phyloP scores from a whole-genome alignment of 2,329 filamentous ascomycete species.

The Xylariaceae sp. region DNA sequence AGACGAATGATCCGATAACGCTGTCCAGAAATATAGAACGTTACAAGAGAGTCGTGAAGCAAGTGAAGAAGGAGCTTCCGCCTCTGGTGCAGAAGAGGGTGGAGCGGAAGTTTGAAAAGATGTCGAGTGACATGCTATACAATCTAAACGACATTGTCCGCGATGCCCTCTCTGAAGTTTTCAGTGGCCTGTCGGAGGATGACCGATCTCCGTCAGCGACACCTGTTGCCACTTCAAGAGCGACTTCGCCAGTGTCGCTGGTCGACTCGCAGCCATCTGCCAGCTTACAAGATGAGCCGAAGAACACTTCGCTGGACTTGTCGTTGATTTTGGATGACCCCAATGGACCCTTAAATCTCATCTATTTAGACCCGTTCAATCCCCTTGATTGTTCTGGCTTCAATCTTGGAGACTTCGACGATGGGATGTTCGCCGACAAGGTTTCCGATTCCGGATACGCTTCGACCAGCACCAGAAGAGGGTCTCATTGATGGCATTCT shows the following conservation, averaged over 20 bases:
- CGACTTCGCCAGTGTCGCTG: constrained; percentile 9
- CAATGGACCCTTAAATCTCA: constrained; percentile 1
- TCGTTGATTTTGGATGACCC: constrained; percentile 14
- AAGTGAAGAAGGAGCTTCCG: constrained; percentile 23
- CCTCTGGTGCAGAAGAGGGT: constrained; percentile 22
- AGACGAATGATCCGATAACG: constrained; percentile 15
- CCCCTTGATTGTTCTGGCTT: constrained; percentile 11
- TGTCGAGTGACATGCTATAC: constrained; percentile 18
- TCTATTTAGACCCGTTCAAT: neutral
- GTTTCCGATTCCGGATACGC: constrained; percentile 26
- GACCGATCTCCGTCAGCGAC: constrained; percentile 16
- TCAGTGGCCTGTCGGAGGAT: constrained; percentile 16
- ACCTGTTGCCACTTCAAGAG: constrained; percentile 17
- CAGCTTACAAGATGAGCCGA: constrained; percentile 2
- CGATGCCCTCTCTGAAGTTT: constrained; percentile 21
- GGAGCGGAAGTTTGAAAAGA: constrained; percentile 22
- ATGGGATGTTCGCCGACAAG: constrained; percentile 14
- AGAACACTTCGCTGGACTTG: constrained; percentile 12
- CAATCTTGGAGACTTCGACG: constrained; percentile 5
- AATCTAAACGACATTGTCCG: constrained; percentile 23
- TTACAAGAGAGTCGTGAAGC: constrained; percentile 19
- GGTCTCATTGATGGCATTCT: constrained; percentile 6
- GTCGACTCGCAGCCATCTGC: constrained; percentile 2
- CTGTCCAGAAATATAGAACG: constrained; percentile 15
- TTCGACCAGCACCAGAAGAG: constrained; percentile 17